Evolutionary conservation across 2,329 filamentous ascomycete genomes (phyloP).

Genomic region (Alternaria postmessia): DNA sequence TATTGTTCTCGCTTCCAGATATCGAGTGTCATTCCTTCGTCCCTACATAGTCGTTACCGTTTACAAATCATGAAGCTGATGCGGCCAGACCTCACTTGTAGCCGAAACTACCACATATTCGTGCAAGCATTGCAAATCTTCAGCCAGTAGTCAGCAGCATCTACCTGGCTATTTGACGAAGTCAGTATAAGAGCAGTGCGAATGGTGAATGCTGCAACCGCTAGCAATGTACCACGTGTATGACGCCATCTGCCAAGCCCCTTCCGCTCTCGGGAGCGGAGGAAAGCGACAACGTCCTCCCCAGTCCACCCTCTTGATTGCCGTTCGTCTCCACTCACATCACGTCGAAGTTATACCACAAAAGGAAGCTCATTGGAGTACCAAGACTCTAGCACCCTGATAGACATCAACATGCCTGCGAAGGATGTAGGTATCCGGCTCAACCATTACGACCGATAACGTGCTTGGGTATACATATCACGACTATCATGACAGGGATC

Average conservation of each 20-base stretch:
- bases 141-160: background rate
- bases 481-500: background rate
- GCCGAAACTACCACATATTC: too few relatives aligned
- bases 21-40: too few relatives aligned
- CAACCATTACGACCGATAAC: background rate
- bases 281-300: background rate
- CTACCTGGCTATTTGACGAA: background rate
- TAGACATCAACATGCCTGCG: background rate
- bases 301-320: background rate
- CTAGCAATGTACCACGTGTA: background rate
- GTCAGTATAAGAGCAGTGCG: background rate
- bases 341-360: background rate
- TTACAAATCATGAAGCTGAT: too few relatives aligned
- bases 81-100: too few relatives aligned
- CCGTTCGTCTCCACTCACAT: background rate
- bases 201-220: background rate
- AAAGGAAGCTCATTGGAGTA: conserved; percentile 4
- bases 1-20: too few relatives aligned
- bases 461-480: conserved; percentile 9
- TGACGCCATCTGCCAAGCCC: conserved; percentile 3
- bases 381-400: conserved; percentile 1
- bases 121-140: too few relatives aligned
- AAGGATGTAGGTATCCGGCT: background rate
- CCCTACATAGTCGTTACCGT: too few relatives aligned
- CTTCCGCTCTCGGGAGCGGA: background rate